phyloP scores from a whole-genome alignment of 208 protist genomes.

The Crithidia expoeki region DNA sequence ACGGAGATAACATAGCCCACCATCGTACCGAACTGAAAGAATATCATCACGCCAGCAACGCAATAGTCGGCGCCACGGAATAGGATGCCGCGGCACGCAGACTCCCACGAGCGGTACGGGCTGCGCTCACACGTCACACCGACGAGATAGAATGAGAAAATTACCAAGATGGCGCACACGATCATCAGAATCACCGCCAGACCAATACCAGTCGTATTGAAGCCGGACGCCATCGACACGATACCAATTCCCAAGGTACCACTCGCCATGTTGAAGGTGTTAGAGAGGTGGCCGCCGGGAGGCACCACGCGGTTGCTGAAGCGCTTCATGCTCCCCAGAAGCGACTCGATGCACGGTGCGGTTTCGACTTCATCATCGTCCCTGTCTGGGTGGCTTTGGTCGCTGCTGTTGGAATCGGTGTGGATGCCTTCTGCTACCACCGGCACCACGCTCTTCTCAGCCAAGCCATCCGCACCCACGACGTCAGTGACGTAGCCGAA shows the following conservation, averaged over 20 bases:
- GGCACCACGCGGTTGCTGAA: constrained; percentile 37
- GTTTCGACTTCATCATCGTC: neutral
- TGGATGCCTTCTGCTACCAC: neutral
- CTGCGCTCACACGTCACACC: constrained; percentile 59
- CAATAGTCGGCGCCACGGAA: constrained; percentile 66
- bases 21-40: constrained; percentile 53
- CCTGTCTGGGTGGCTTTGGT: neutral
- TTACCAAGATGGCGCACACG: constrained; percentile 44
- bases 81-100: constrained; percentile 51
- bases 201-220: constrained; percentile 54
- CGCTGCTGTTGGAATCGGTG: constrained; percentile 5
- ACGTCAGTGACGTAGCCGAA: neutral
- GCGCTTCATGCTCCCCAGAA: neutral
- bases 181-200: constrained; percentile 56
- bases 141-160: constrained; percentile 74
- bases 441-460: neutral
- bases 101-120: constrained; percentile 52
- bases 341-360: neutral
- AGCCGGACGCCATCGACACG: constrained; percentile 62
- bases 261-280: constrained; percentile 64
- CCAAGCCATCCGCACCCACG: neutral
- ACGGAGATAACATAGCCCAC: constrained; percentile 67
- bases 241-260: constrained; percentile 64
- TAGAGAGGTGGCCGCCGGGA: constrained; percentile 54
- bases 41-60: constrained; percentile 46